phyloP scores from a whole-genome alignment of 2,329 filamentous ascomycete genomes.

The Immersiporthe knoxdaviesiana region DNA sequence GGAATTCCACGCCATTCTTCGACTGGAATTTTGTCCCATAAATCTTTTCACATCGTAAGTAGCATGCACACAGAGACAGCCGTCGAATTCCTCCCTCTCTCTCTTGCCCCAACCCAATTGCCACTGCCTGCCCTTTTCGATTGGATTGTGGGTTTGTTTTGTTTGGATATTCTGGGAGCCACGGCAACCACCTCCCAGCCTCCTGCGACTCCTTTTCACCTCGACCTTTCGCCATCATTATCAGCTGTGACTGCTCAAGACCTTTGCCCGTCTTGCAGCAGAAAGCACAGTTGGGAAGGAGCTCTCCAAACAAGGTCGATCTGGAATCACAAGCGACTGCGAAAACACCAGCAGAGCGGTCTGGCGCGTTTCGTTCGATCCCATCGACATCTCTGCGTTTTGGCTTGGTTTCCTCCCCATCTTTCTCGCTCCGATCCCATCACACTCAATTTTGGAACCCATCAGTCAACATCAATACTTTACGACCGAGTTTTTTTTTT shows the following conservation, averaged over 20 bases:
- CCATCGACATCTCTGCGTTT: not conserved
- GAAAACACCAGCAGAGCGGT: not conserved
- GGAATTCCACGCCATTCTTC: conserved; percentile 24
- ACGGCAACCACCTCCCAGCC: conserved; percentile 7
- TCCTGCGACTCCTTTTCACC: not conserved
- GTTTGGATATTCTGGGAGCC: conserved; percentile 6
- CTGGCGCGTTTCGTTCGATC: not conserved
- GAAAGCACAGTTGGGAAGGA: conserved; percentile 9
- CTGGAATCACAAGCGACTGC: not conserved
- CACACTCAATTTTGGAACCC: conserved; percentile 17
- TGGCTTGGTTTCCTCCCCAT: too few species aligned
- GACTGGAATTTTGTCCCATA: conserved; percentile 25
- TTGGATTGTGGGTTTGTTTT: conserved; percentile 6
- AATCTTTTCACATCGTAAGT: conserved; percentile 28
- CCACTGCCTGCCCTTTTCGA: conserved; percentile 8
- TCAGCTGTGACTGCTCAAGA: not conserved
- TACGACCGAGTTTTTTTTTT: conserved; percentile 13
- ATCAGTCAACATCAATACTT: conserved; percentile 26
- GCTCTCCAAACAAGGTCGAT: not conserved
- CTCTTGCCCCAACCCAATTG: not conserved
- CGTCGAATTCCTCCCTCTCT: not conserved
- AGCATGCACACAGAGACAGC: not conserved
- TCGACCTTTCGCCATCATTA: not conserved
- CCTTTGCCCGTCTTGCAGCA: not conserved
- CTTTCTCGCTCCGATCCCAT: too few species aligned